phyloP scores from a whole-genome alignment of 495 filamentous ascomycete genomes.

The Neurospora discreta region DNA sequence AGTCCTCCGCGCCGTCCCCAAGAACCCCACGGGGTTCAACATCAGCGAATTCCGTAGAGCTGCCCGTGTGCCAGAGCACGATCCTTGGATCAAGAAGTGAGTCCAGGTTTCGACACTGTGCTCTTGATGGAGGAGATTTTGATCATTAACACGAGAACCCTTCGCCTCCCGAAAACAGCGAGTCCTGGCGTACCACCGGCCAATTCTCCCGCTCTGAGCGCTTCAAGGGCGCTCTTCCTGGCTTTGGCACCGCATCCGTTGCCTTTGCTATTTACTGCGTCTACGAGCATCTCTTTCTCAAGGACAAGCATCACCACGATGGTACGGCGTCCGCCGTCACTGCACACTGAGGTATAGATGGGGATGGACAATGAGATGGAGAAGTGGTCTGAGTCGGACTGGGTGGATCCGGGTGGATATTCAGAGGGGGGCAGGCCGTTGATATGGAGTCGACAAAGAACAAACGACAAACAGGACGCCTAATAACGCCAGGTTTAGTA shows the following conservation, averaged over 20 bases:
- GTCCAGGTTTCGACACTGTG: conserved; percentile 9
- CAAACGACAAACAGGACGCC: neutral
- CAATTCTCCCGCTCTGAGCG: conserved; percentile 81
- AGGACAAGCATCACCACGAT: conserved; percentile 56
- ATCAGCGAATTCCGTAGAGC: conserved; percentile 58
- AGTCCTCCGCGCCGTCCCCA: conserved; percentile 12
- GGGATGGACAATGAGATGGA: neutral
- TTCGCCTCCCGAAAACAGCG: conserved; percentile 40
- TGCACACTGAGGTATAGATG: conserved; percentile 5
- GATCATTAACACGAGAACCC: neutral
- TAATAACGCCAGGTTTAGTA: neutral
- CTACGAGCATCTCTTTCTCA: conserved; percentile 78
- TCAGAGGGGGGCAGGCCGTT: neutral
- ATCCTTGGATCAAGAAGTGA: conserved; percentile 79
- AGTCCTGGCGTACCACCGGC: conserved; percentile 86
- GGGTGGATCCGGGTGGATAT: conserved; percentile 1
- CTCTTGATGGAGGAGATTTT: conserved; percentile 1
- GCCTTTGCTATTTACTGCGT: conserved; percentile 82
- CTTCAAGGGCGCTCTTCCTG: conserved; percentile 75
- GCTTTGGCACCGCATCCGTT: conserved; percentile 80
- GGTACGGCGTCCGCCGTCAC: neutral
- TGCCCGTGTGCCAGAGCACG: conserved; percentile 54
- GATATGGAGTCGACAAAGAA: neutral
- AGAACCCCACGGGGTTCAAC: conserved; percentile 81
- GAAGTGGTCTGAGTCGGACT: neutral